Conservation (phyloP, 1,284 basidiomycete species). For the Pseudozyma pruni region DNA sequence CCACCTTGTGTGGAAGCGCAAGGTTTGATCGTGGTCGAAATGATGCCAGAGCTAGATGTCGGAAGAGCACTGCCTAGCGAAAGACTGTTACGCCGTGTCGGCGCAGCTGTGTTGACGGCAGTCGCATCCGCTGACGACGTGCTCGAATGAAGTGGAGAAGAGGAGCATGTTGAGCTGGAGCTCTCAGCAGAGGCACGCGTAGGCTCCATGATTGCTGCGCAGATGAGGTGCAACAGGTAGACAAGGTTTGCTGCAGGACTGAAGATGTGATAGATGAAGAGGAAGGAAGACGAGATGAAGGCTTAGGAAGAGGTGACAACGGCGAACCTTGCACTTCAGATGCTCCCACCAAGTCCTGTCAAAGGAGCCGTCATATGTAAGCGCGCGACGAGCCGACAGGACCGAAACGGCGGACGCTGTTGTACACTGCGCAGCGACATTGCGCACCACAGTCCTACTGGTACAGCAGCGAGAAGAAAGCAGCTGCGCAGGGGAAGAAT, state of each 20-base stretch:
- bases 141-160: constrained; percentile 23
- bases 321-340: not conserved
- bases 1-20: constrained; percentile 4
- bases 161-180: constrained; percentile 20
- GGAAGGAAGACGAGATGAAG: too few species aligned
- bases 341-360: not conserved
- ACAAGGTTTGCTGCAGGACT: too few species aligned
- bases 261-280: too few species aligned
- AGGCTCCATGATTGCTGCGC: constrained; percentile 8
- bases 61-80: constrained; percentile 5
- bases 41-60: not conserved
- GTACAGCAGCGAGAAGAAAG: not conserved
- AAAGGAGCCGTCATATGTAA: not conserved
- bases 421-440: not conserved
- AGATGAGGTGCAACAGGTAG: not conserved
- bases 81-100: constrained; percentile 45
- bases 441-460: not conserved
- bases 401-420: constrained; percentile 14
- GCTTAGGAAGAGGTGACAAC: too few species aligned
- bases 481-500: not conserved
- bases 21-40: not conserved
- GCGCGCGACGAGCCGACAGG: constrained; percentile 6
- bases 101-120: constrained; percentile 42
- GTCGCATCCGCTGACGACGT: constrained; percentile 39
- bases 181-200: constrained; percentile 6